Base-by-base conservation (phyloP, 257 asterid genomes). In the Solanum acaule region DNA sequence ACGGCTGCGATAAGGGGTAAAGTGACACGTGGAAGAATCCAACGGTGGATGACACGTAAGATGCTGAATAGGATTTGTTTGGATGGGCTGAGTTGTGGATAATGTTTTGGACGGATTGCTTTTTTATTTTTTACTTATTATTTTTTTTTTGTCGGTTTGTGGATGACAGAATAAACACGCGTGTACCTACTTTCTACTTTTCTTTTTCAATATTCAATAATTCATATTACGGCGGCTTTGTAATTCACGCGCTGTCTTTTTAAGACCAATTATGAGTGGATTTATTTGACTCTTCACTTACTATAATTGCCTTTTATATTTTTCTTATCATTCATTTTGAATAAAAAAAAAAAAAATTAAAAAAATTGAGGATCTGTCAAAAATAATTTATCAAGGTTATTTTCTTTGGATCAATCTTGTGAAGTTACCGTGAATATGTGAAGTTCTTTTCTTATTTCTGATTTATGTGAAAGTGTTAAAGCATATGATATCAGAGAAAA, bases 21-120 rank as follows among this genome's bases (percentile, higher is more conserved):
- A 0, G 1, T 14, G 27, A 89, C 93, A 93, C 96, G 95, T 95
- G 98, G 92, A 85, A 4, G 77, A 71, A 93, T 92, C 40, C 8
- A 56, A 0, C 27, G 44, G 22, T 4, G 2, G 10, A 27, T 42
- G 93, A 91, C 95, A 93, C 90, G 94, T 90, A 91, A 91, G 91
- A 90, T 83, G 89, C 52, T 77, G 87, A 79, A 91, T 77, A 42
- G 87, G 86, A 87, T 90, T 67, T 68, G 75, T 89, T 89, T 11
- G 89, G 77, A 77, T 59, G 10, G 87, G 86, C 71, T 63, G 71
- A 12, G 67, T 59, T 20, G 68, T 59, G 68, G 27, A 59, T 59
- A 59, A 59, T 59, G 27, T 59, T 59, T 59, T 59, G 68, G 25
- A 59, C 12, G 25, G 11, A 59, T 22, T 59, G 67, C 65, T 59